A percentile compares a stretch with the other conserved stretches of the same genome.
These are phyloP conservation scores for Cyphellophora attinorum DNA, from an alignment of 2,329 filamentous ascomycete genomes.

Conservation along the genomic window DNA sequence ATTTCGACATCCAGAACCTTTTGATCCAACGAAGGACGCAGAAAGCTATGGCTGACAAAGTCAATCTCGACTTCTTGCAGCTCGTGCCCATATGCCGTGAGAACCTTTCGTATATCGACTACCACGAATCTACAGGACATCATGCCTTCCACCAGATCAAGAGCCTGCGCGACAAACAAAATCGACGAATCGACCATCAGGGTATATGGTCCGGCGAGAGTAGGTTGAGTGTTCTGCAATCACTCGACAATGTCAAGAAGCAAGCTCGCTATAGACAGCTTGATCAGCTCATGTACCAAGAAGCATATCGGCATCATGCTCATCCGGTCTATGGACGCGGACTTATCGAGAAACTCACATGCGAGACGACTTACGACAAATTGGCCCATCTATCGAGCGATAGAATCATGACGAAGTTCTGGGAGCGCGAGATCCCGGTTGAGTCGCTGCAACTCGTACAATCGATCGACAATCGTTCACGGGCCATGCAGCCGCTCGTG, in stretches of 20 bases:
- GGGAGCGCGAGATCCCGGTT: conserved; percentile 8
- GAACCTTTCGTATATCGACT: conserved; percentile 44
- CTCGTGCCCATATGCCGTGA: conserved; percentile 66
- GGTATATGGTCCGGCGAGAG: conserved; percentile 12
- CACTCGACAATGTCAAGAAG: conserved; percentile 61
- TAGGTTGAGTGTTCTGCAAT: conserved; percentile 53
- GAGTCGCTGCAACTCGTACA: conserved; percentile 59
- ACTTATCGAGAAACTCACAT: conserved; percentile 63
- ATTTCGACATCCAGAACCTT: conserved; percentile 64
- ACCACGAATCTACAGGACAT: conserved; percentile 50
- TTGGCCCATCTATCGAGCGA: conserved; percentile 51
- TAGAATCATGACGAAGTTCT: conserved; percentile 32
- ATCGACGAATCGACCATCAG: conserved; percentile 34
- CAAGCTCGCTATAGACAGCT: conserved; percentile 68
- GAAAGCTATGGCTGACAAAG: conserved; percentile 46
- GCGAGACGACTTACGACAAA: conserved; percentile 51
- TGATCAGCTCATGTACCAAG: conserved; percentile 71
- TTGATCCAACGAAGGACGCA: conserved; percentile 59
- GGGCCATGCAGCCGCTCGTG: conserved; percentile 62
- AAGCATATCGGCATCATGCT: conserved; percentile 69
- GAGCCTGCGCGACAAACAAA: conserved; percentile 63
- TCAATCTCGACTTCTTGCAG: conserved; percentile 70
- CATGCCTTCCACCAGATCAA: conserved; percentile 62
- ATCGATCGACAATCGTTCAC: conserved; percentile 63
- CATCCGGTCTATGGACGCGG: conserved; percentile 72